Evolutionary conservation across 345 rosid species (phyloP).

Genomic region (Brassica napus): DNA sequence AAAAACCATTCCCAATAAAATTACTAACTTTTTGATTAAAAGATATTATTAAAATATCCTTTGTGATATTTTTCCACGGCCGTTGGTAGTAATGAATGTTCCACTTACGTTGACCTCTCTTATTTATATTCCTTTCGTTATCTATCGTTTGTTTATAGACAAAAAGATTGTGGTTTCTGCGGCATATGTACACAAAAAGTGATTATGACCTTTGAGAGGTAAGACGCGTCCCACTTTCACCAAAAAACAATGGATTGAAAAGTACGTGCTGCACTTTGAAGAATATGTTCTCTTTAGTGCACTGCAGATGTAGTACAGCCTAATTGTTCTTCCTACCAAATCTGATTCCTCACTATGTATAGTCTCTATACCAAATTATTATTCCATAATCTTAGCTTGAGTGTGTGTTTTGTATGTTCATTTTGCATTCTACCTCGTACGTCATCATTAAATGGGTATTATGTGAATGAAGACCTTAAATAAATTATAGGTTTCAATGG

Average conservation of each 20-base stretch:
- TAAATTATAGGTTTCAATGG: background rate
- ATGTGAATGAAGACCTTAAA: slow-evolving; percentile 3
- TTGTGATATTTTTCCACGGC: slow-evolving; percentile 26
- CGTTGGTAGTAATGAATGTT: slow-evolving; percentile 12
- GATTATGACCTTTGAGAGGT: slow-evolving; percentile 33
- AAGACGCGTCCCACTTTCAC: slow-evolving; percentile 36
- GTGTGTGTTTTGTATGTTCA: slow-evolving; percentile 11
- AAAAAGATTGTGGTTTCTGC: slow-evolving; percentile 31
- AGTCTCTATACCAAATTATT: background rate
- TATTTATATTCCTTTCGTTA: slow-evolving; percentile 26
- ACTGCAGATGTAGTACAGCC: slow-evolving; percentile 19
- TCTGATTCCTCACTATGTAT: slow-evolving; percentile 28
- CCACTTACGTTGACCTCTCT: slow-evolving; percentile 40
- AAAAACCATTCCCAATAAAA: slow-evolving; percentile 14
- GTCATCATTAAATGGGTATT: slow-evolving; percentile 12
- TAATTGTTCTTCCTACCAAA: slow-evolving; percentile 31
- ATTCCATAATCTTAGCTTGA: background rate
- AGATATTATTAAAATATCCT: background rate
- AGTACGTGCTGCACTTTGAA: slow-evolving; percentile 6
- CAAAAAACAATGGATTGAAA: slow-evolving; percentile 3
- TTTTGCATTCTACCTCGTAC: slow-evolving; percentile 23
- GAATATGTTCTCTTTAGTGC: slow-evolving; percentile 36
- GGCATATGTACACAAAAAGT: slow-evolving; percentile 32
- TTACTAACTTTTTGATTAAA: background rate
- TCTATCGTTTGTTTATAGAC: slow-evolving; percentile 29